Base-by-base conservation (phyloP, 2,329 filamentous ascomycete genomes). In the Sporothrix luriei region DNA sequence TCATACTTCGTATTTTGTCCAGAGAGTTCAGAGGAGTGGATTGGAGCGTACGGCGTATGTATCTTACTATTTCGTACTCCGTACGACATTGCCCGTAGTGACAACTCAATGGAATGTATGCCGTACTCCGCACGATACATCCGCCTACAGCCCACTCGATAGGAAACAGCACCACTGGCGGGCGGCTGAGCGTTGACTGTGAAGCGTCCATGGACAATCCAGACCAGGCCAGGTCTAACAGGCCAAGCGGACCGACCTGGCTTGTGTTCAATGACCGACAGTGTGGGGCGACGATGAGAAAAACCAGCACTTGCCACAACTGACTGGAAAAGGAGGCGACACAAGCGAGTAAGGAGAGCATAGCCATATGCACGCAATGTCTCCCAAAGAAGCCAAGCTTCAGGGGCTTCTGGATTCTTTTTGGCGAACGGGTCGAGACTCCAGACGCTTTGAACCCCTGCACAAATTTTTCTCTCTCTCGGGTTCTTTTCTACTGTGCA, bases 321-420 rank as follows among this genome's bases (percentile, higher is more conserved):
- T 14, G n/a, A 61, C 33, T 7, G 19, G 43, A 61, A 61, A 43
- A 61, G 38, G 38, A 61, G 57, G 57, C 57, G 38, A 46, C n/a
- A 10, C 29, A 57, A 57, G 14, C 40, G 48, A n/a, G 48, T 19
- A 40, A 33, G 29, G 40, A n/a, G 33, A 52, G 6, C 19, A 26
- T 29, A 13, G 5, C 19, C 11, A 57, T 16, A 52, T 52, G 48
- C 46, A 51, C n/a, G 48, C 29, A 51, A 29, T 19, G 16, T 49
- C 64, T 19, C 61, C 65, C 49, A 67, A 67, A 67, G 51, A 40
- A 57, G 49, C 65, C 49, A 67, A 67, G 65, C 65, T 67, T 51
- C 65, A 67, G 65, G 65, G 65, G 38, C 33, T 66, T 24, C 48
- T 21, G 24, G 43, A 7, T 16, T 64, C 59, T 14, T 40, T 57